Percentiles rank a stretch among this genome's conserved stretches.
phyloP scores from a whole-genome alignment of 2,329 filamentous ascomycete species.

The Penicillium sp. region DNA sequence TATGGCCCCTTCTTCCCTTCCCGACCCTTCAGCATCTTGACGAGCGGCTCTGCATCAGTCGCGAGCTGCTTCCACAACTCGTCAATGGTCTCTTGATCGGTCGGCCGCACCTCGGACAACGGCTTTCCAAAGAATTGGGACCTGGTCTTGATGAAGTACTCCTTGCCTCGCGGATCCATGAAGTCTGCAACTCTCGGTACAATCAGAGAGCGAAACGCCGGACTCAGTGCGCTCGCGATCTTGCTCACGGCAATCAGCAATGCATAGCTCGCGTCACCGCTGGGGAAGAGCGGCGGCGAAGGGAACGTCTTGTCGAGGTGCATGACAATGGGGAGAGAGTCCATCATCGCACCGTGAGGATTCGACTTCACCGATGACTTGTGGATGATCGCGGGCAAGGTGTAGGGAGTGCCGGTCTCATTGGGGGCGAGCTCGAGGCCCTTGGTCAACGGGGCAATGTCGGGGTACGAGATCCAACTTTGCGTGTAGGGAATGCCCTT shows the following conservation, averaged over 20 bases:
- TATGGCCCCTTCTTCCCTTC: slow-evolving; percentile 36
- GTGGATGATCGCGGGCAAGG: slow-evolving; percentile 38
- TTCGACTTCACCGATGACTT: slow-evolving; percentile 26
- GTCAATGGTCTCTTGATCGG: slow-evolving; percentile 21
- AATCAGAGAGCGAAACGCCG: slow-evolving; percentile 14
- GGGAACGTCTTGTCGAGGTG: slow-evolving; percentile 35
- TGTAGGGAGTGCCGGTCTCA: slow-evolving; percentile 24
- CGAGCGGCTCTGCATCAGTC: slow-evolving; percentile 22
- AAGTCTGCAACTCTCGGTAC: slow-evolving; percentile 25
- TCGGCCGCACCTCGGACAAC: slow-evolving; percentile 31
- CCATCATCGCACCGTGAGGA: slow-evolving; percentile 32
- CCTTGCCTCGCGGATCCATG: slow-evolving; percentile 31
- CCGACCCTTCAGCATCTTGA: slow-evolving; percentile 31
- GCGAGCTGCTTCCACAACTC: slow-evolving; percentile 20
- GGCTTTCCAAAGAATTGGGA: slow-evolving; percentile 29
- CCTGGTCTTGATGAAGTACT: slow-evolving; percentile 36
- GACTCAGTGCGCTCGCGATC: slow-evolving; percentile 3
- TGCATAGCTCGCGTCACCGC: slow-evolving; percentile 36
- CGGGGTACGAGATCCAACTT: slow-evolving; percentile 28
- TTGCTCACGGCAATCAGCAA: slow-evolving; percentile 27
- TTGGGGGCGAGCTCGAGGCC: slow-evolving; percentile 25
- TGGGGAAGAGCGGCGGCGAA: slow-evolving; percentile 34
- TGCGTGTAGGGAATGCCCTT: slow-evolving; percentile 33
- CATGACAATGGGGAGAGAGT: slow-evolving; percentile 35
- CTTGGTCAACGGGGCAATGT: slow-evolving; percentile 31